Conservation (phyloP, 176 grass and related monocot genomes). For the barley (Hordeum vulgare) region MorexV3_pseudomolecules_assembly NC_058522.1:143618417-143618916, state of each 20-base stretch:
- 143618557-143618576: not conserved
- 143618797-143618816: too few species aligned
- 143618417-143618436: slow-evolving; percentile 92
- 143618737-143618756: not conserved
- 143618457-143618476: slow-evolving; percentile 84
- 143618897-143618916: too few species aligned
- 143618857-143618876: too few species aligned
- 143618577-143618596: not conserved
- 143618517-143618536: slow-evolving; percentile 26
- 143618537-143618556: not conserved
- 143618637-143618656: not conserved
- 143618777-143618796: too few species aligned
- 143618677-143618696: not conserved
- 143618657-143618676: not conserved
- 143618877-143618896: too few species aligned
- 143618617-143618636: not conserved
- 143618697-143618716: not conserved
- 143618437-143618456: slow-evolving; percentile 88
- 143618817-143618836: too few species aligned
- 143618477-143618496: slow-evolving; percentile 85
- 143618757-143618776: too few species aligned
- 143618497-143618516: slow-evolving; percentile 86
- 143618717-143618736: not conserved
- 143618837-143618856: too few species aligned
- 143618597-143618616: not conserved